phyloP scores from a whole-genome alignment of 495 filamentous ascomycete genomes.

The Hypoxylon crocopeplum region DNA sequence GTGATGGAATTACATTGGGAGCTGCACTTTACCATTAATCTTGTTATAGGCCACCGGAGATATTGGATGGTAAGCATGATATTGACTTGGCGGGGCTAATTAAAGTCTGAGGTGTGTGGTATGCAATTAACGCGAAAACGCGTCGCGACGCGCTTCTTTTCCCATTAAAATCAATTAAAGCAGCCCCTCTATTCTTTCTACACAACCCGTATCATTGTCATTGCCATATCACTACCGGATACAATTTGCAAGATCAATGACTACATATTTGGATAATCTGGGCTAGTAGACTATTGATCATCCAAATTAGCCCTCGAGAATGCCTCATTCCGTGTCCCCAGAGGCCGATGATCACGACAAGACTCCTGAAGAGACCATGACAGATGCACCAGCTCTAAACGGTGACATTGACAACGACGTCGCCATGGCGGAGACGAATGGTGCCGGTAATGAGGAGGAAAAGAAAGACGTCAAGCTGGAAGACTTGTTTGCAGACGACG shows the following conservation, averaged over 20 bases:
- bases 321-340: slow-evolving; percentile 62
- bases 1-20: too few species aligned
- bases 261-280: background rate
- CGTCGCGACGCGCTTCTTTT: slow-evolving; percentile 16
- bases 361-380: slow-evolving; percentile 34
- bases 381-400: slow-evolving; percentile 30
- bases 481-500: slow-evolving; percentile 78
- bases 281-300: too few species aligned
- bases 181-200: slow-evolving; percentile 16
- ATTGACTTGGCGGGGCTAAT: background rate
- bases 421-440: slow-evolving; percentile 42
- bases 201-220: too few species aligned
- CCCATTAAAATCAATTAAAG: slow-evolving; percentile 28
- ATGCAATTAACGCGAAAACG: slow-evolving; percentile 29
- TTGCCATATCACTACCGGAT: too few species aligned
- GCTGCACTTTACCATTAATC: too few species aligned
- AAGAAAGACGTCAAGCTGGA: slow-evolving; percentile 72
- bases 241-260: background rate
- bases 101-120: too few species aligned
- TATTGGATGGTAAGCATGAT: too few species aligned
- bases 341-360: slow-evolving; percentile 31
- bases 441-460: slow-evolving; percentile 29
- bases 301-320: slow-evolving; percentile 28
- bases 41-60: too few species aligned
- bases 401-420: slow-evolving; percentile 39